These are phyloP conservation scores for Torulaspora indica DNA, from an alignment of 805 yeast species.

Conservation along the genomic window DNA sequence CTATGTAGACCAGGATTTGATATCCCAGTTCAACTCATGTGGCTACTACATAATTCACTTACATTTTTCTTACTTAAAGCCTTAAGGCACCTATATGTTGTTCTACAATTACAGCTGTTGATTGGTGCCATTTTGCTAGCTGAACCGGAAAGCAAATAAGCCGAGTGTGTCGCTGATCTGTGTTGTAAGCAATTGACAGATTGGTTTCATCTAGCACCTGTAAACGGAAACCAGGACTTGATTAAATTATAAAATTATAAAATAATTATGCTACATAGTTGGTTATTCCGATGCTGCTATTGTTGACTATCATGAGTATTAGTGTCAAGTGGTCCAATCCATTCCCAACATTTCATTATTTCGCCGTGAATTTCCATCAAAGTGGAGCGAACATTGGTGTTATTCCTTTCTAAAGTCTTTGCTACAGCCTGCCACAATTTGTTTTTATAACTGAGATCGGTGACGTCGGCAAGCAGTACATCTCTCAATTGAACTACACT, in stretches of 20 bases:
- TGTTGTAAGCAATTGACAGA: no score
- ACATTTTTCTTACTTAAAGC: no score
- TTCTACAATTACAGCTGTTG: no score
- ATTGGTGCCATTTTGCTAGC: no score
- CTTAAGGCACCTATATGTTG: no score
- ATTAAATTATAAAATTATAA: not conserved
- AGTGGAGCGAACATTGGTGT: constrained; percentile 58
- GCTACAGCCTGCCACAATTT: constrained; percentile 57
- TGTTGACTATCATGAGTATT: not conserved
- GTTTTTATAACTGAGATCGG: constrained; percentile 36
- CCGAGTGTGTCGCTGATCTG: no score
- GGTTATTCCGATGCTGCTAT: not conserved
- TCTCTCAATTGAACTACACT: constrained; percentile 73
- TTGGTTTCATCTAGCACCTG: no score
- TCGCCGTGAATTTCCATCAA: constrained; percentile 79
- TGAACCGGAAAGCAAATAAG: no score
- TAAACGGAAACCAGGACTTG: not conserved
- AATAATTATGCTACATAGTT: constrained; percentile 4
- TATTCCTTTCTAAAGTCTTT: constrained; percentile 50
- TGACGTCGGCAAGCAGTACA: constrained; percentile 42
- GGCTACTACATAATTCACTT: no score
- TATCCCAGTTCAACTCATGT: no score
- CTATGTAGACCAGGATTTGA: no score
- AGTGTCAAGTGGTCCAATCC: constrained; percentile 48
- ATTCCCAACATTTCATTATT: constrained; percentile 81